phyloP scores from a whole-genome alignment of 2,329 filamentous ascomycete genomes.

The Nemania sp. region DNA sequence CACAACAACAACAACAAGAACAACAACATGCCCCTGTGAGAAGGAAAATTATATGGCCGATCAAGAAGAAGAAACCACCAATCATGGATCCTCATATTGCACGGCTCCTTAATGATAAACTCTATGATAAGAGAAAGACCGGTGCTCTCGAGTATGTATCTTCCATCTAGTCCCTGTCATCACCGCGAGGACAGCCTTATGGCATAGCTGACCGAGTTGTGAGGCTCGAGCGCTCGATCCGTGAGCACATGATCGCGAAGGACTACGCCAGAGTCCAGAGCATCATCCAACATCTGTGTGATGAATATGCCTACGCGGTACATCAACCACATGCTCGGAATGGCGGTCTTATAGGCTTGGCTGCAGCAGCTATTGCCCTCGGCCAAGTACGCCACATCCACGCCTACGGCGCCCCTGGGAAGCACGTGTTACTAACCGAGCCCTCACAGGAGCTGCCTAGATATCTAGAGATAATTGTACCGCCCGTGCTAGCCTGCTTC shows the following conservation, averaged over 20 bases:
- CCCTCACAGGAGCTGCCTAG: constrained; percentile 81
- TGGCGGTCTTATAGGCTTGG: constrained; percentile 93
- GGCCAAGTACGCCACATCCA: constrained; percentile 75
- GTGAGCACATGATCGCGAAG: constrained; percentile 80
- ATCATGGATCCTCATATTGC: constrained; percentile 90
- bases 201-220: constrained; percentile 29
- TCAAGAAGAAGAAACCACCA: constrained; percentile 26
- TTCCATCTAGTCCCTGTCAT: too few relatives aligned
- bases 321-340: constrained; percentile 97
- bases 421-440: constrained; percentile 37
- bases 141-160: constrained; percentile 88
- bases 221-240: constrained; percentile 90
- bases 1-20: background rate
- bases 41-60: background rate
- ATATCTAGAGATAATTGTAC: constrained; percentile 93
- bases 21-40: constrained; percentile 30
- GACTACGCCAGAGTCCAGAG: constrained; percentile 85
- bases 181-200: too few relatives aligned
- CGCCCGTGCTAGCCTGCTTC: constrained; percentile 96
- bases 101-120: constrained; percentile 94
- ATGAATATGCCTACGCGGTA: constrained; percentile 97
- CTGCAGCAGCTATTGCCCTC: constrained; percentile 93
- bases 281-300: constrained; percentile 95
- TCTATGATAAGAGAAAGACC: constrained; percentile 97
- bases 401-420: constrained; percentile 18